Conservation (phyloP, 495 filamentous ascomycete genomes). For the Aspergillus avenaceus region DNA sequence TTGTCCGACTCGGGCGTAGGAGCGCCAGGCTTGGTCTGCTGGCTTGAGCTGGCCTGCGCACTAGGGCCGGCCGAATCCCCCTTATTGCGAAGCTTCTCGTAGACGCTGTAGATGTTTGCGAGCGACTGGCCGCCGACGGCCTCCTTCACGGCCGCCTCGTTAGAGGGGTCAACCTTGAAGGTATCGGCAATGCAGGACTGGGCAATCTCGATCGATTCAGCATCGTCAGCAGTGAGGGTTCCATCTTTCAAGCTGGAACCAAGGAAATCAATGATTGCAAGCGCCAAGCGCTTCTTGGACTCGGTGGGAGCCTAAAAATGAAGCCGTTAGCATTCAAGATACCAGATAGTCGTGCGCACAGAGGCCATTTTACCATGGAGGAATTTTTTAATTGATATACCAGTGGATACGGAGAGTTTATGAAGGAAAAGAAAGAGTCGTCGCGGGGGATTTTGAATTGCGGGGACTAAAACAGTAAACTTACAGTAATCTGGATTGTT, state of each 20-base stretch:
- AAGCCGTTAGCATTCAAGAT: background rate
- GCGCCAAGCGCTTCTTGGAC: slow-evolving; percentile 92
- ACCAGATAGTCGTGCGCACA: background rate
- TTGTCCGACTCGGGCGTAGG: slow-evolving; percentile 68
- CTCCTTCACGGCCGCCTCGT: slow-evolving; percentile 66
- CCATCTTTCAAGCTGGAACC: slow-evolving; percentile 80
- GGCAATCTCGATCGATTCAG: slow-evolving; percentile 88
- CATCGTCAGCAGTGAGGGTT: slow-evolving; percentile 78
- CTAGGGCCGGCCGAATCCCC: slow-evolving; percentile 23
- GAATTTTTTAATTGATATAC: background rate
- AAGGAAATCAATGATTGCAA: slow-evolving; percentile 96
- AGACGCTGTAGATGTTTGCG: slow-evolving; percentile 85
- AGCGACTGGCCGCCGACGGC: slow-evolving; percentile 83
- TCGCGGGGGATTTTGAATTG: slow-evolving; percentile 10
- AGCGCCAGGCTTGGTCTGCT: slow-evolving; percentile 30
- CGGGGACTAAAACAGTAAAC: slow-evolving; percentile 5
- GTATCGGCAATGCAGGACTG: slow-evolving; percentile 88
- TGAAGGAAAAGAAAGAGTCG: background rate
- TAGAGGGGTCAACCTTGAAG: slow-evolving; percentile 86
- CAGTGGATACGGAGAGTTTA: background rate
- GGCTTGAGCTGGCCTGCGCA: slow-evolving; percentile 16
- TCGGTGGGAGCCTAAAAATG: slow-evolving; percentile 49
- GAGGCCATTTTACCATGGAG: too few relatives aligned
- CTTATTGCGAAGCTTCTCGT: slow-evolving; percentile 87
- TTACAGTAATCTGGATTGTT: background rate